phyloP scores from a whole-genome alignment of 2,329 filamentous ascomycete species.

The Chaetomiaceae sp. region DNA sequence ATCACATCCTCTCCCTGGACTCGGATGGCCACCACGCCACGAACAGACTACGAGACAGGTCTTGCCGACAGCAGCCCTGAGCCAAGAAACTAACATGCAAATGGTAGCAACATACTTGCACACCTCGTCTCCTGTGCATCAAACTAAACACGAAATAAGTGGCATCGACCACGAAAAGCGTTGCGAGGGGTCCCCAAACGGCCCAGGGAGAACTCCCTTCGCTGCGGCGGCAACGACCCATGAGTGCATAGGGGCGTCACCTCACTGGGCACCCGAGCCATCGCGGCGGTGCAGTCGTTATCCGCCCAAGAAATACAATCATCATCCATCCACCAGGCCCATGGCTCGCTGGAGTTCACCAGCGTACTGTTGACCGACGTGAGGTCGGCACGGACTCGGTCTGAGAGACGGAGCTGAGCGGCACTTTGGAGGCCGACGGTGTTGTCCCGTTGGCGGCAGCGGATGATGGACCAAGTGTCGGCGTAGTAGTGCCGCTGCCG shows the following conservation, averaged over 20 bases:
- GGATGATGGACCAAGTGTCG: too few species aligned
- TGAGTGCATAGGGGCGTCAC: constrained; percentile 18
- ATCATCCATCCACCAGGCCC: constrained; percentile 46
- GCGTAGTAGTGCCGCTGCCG: too few species aligned
- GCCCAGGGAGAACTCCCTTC: constrained; percentile 20
- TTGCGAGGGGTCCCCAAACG: constrained; percentile 10
- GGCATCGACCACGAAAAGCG: too few species aligned
- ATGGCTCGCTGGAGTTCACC: constrained; percentile 34
- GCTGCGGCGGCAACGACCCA: not conserved
- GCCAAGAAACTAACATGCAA: too few species aligned
- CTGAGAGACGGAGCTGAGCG: constrained; percentile 25
- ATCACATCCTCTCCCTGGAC: too few species aligned
- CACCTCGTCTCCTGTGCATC: not conserved
- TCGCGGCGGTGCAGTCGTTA: constrained; percentile 36
- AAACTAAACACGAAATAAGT: not conserved
- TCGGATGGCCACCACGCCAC: too few species aligned
- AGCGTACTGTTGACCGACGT: constrained; percentile 38
- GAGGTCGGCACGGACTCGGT: constrained; percentile 32
- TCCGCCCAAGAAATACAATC: constrained; percentile 41
- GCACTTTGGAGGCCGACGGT: not conserved
- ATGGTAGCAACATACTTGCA: not conserved
- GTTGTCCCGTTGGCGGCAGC: too few species aligned
- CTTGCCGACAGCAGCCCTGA: too few species aligned
- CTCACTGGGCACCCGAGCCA: constrained; percentile 30
- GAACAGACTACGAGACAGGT: too few species aligned